Conservation (phyloP, 495 filamentous ascomycete species). For the Trichoderma erinaceum region DNA sequence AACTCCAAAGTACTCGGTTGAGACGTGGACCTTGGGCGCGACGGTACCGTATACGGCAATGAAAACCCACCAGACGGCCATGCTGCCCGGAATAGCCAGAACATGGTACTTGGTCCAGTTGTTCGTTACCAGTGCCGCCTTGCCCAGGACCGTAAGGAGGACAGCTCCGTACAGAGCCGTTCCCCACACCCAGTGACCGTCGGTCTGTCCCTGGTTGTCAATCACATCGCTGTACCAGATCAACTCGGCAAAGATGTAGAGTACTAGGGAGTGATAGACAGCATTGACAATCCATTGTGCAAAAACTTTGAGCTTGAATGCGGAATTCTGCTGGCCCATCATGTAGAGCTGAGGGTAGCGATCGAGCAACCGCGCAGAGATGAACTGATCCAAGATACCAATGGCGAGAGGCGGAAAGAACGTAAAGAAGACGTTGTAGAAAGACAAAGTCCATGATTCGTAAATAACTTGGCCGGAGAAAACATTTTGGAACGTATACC, state of each 20-base stretch:
- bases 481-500: conserved; percentile 97
- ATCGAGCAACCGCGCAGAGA: conserved; percentile 92
- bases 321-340: conserved; percentile 82
- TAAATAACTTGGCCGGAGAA: conserved; percentile 98
- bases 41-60: conserved; percentile 85
- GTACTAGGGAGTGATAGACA: conserved; percentile 89
- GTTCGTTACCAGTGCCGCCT: conserved; percentile 90
- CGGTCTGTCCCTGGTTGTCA: conserved; percentile 64
- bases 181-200: conserved; percentile 98
- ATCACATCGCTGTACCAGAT: conserved; percentile 77
- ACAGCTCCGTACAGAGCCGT: conserved; percentile 85
- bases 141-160: conserved; percentile 86
- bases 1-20: conserved; percentile 77
- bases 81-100: conserved; percentile 89
- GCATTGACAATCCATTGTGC: conserved; percentile 88
- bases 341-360: conserved; percentile 96
- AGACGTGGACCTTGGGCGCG: conserved; percentile 78
- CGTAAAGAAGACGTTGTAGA: conserved; percentile 99
- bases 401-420: conserved; percentile 89
- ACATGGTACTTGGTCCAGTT: conserved; percentile 99
- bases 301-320: conserved; percentile 90
- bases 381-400: conserved; percentile 97
- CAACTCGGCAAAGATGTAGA: conserved; percentile 76
- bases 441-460: conserved; percentile 98
- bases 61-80: conserved; percentile 87